Conservation (phyloP, 169 alveolate genomes). For the Miamiensis avidus region DNA sequence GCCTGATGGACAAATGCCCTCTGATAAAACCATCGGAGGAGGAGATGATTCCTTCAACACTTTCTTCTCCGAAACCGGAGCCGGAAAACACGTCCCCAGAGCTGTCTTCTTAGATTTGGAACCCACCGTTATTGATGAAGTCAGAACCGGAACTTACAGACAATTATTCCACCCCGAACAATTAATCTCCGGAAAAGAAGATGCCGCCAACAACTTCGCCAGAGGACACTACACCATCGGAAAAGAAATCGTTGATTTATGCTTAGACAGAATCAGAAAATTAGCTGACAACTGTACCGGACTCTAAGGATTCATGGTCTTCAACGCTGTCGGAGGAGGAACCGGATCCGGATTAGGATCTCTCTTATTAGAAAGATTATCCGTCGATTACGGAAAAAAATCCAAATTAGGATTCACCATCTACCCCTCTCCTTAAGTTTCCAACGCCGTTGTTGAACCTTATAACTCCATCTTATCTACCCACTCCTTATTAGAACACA, state of each 20-base stretch:
- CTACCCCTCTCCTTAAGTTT: constrained; percentile 78
- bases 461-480: constrained; percentile 82
- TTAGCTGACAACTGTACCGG: constrained; percentile 82
- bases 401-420: constrained; percentile 77
- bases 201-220: constrained; percentile 82
- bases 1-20: constrained; percentile 86
- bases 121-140: constrained; percentile 75
- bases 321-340: constrained; percentile 88
- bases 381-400: constrained; percentile 79
- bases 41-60: constrained; percentile 99
- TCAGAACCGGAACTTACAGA: constrained; percentile 70
- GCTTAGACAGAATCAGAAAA: constrained; percentile 80
- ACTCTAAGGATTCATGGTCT: constrained; percentile 81
- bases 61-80: constrained; percentile 98
- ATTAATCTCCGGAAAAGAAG: constrained; percentile 79
- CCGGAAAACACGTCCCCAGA: constrained; percentile 98
- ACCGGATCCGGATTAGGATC: constrained; percentile 89
- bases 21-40: constrained; percentile 94
- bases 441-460: constrained; percentile 85
- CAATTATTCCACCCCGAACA: constrained; percentile 80
- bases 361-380: constrained; percentile 71
- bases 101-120: constrained; percentile 93
- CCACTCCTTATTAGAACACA: constrained; percentile 71
- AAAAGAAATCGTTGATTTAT: constrained; percentile 66
- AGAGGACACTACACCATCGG: constrained; percentile 80